A percentile compares a stretch with the other conserved stretches of the same genome.
phyloP scores from a whole-genome alignment of 345 rosid species.

The Populus tremula region DNA sequence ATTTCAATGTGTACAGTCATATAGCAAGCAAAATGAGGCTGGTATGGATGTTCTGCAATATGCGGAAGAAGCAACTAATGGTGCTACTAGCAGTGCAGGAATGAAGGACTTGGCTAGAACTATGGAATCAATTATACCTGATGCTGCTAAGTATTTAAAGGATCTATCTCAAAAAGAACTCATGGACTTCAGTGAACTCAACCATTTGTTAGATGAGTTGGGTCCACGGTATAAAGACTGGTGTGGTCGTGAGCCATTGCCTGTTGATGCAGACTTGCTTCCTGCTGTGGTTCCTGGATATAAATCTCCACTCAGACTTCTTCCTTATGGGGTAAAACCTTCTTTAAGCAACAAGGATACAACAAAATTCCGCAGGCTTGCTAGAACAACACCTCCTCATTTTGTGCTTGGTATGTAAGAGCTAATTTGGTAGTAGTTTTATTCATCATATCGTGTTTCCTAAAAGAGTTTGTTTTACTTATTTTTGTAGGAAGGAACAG shows the following conservation, averaged over 20 bases:
- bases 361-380: slow-evolving; percentile 66
- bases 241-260: slow-evolving; percentile 85
- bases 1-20: slow-evolving; percentile 65
- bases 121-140: slow-evolving; percentile 27
- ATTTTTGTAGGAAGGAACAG: slow-evolving; percentile 66
- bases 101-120: slow-evolving; percentile 17
- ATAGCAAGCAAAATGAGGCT: slow-evolving; percentile 39
- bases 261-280: slow-evolving; percentile 91
- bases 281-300: slow-evolving; percentile 67
- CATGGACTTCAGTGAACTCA: slow-evolving; percentile 52
- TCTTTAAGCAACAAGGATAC: slow-evolving; percentile 52
- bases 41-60: slow-evolving; percentile 16
- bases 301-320: slow-evolving; percentile 68
- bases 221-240: slow-evolving; percentile 91
- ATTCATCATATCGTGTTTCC: slow-evolving; percentile 12
- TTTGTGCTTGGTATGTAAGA: slow-evolving; percentile 68
- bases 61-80: slow-evolving; percentile 12
- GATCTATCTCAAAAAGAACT: slow-evolving; percentile 56
- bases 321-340: slow-evolving; percentile 63
- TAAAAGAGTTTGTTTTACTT: slow-evolving; percentile 14
- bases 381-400: slow-evolving; percentile 75
- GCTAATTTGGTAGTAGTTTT: background rate
- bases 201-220: slow-evolving; percentile 64
- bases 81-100: slow-evolving; percentile 13
- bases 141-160: slow-evolving; percentile 39